Base-by-base conservation (phyloP, 1,284 basidiomycete genomes). In the Ustilago crameri region DNA sequence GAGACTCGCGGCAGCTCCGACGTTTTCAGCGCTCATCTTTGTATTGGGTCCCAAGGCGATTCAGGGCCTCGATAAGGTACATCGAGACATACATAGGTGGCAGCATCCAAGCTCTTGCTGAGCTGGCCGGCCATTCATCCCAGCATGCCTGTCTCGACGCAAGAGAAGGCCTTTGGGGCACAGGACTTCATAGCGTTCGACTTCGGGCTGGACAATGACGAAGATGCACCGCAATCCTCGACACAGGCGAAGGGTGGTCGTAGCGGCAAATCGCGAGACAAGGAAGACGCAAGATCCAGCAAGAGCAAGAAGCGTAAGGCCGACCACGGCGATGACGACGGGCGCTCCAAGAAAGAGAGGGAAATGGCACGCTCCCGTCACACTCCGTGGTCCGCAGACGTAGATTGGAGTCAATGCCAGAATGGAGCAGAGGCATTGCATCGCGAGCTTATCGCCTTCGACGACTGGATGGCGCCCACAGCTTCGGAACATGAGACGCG, bases 381-480 rank as follows among this genome's bases (percentile, higher is more conserved):
- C 74, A 89, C 90, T 18, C 93, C 93, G 3, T 96, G 94, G 94
- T 85, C 90, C 3, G 85, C 85, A 17, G 85, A 88, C n/a, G 88
- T 94, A 4, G 88, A 93, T 70, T 92, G 91, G 91, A 87, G 90
- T n/a, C 81, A 83, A 15, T 91, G 91, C 81, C 86, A 86, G 42
- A 92, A 92, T 80, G 90, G 92, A 26, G 89, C 92, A 15, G 80
- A 81, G 27, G 79, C 78, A 47, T 58, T 83, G 34, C 76, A 80
- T 61, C 71, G 75, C 26, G 81, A 83, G 53, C 49, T 83, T 12
- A 68, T 75, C 15, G 91, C 93, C 0, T 98, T 93, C 79, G 89
- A 91, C 18, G 84, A 88, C 3, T 96, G 93, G 87, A 92, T 98
- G 82, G 91, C 91, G 0, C 95, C 95, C 0, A 91, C 92, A 0